Percentiles rank a stretch among this genome's conserved stretches.
phyloP scores from a whole-genome alignment of 257 asterid species.

The Salvia rosmarinus region DNA sequence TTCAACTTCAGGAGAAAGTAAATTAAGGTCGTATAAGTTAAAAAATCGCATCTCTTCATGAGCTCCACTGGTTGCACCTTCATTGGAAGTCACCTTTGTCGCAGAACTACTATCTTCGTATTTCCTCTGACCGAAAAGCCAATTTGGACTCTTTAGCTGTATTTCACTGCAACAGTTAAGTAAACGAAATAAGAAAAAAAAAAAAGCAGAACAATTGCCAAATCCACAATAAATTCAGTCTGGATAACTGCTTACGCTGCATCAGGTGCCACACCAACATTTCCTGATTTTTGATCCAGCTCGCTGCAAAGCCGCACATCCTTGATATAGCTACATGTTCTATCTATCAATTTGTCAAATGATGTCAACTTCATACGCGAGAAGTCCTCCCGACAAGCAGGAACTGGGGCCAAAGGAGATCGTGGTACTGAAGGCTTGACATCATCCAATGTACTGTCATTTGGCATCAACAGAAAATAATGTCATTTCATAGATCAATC shows the following conservation, averaged over 20 bases:
- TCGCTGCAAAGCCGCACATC: slow-evolving; percentile 92
- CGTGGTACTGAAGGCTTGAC: slow-evolving; percentile 45
- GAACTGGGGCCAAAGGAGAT: slow-evolving; percentile 65
- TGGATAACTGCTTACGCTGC: slow-evolving; percentile 76
- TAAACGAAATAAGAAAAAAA: not conserved
- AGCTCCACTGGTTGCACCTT: slow-evolving; percentile 50
- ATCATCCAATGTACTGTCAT: slow-evolving; percentile 56
- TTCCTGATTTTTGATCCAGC: slow-evolving; percentile 73
- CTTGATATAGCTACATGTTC: slow-evolving; percentile 80
- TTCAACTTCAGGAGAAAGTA: slow-evolving; percentile 66
- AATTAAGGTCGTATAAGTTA: slow-evolving; percentile 61
- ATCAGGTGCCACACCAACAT: slow-evolving; percentile 97
- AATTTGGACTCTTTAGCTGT: slow-evolving; percentile 96
- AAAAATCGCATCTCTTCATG: slow-evolving; percentile 53
- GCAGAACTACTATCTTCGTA: slow-evolving; percentile 63
- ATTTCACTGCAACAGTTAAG: slow-evolving; percentile 65
- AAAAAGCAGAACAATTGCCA: not conserved
- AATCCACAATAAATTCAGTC: slow-evolving; percentile 5
- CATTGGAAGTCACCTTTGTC: slow-evolving; percentile 52
- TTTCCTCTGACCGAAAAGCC: slow-evolving; percentile 98
- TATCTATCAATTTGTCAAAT: slow-evolving; percentile 84
- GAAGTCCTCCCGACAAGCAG: slow-evolving; percentile 93
- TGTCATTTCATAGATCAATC: slow-evolving; percentile 25
- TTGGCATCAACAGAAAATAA: slow-evolving; percentile 20
- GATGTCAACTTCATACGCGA: slow-evolving; percentile 84